Conservation (phyloP, 345 rosid species). For the Sapria himalayana region DNA sequence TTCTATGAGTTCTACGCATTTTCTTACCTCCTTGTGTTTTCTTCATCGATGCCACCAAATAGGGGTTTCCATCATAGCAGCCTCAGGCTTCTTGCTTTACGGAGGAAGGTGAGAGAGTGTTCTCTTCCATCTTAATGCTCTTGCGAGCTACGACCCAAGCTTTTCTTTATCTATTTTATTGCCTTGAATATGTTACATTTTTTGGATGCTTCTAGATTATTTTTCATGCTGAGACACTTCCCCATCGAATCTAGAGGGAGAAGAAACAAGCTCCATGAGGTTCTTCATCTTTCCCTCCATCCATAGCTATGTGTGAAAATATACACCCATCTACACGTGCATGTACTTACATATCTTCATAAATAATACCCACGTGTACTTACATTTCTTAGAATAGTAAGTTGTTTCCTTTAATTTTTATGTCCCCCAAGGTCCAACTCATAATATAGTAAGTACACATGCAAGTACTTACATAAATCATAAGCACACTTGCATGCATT, state of each 20-base stretch:
- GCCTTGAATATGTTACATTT: conserved; percentile 2
- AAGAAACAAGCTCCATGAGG: conserved; percentile 97
- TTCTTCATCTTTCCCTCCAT: conserved; percentile 11
- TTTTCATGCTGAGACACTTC: conserved; percentile 85
- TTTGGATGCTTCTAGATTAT: conserved; percentile 30
- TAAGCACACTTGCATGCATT: too few relatives aligned
- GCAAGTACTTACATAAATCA: too few relatives aligned
- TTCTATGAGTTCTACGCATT: neutral
- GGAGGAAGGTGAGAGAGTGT: conserved; percentile 72
- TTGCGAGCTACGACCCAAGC: too few relatives aligned
- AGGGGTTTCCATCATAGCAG: conserved; percentile 84
- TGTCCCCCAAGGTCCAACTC: too few relatives aligned
- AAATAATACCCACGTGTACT: too few relatives aligned
- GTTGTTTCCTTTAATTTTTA: too few relatives aligned
- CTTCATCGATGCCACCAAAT: too few relatives aligned
- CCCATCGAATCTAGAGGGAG: conserved; percentile 97
- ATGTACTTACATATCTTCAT: too few relatives aligned
- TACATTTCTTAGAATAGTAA: too few relatives aligned
- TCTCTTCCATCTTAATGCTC: conserved; percentile 3
- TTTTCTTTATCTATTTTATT: conserved; percentile 4
- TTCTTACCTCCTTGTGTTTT: conserved; percentile 8
- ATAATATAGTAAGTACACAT: too few relatives aligned
- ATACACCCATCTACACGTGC: too few relatives aligned
- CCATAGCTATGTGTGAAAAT: neutral
- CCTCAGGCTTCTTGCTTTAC: conserved; percentile 75